phyloP scores from a whole-genome alignment of 345 rosid genomes.

The Heritiera littoralis region DNA sequence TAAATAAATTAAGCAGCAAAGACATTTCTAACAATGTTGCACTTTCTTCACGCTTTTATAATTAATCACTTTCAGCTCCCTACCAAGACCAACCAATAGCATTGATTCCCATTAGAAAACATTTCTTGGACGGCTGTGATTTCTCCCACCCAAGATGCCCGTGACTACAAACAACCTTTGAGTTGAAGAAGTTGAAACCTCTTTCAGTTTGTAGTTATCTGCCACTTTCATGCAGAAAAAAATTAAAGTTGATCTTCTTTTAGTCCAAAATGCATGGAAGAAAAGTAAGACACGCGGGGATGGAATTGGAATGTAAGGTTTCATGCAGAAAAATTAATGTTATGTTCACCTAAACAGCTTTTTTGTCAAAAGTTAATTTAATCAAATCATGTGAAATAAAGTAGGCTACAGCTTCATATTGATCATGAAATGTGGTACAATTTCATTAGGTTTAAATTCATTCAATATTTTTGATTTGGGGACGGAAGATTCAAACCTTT shows the following conservation, averaged over 20 bases:
- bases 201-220: neutral
- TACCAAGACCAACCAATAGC: neutral
- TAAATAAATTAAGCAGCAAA: neutral
- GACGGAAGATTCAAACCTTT: no score
- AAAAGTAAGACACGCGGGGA: neutral
- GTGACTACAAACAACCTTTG: neutral
- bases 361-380: neutral
- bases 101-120: neutral
- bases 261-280: neutral
- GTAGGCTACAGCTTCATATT: neutral
- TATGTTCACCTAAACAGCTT: neutral
- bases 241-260: neutral
- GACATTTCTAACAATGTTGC: neutral
- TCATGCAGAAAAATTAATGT: neutral
- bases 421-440: neutral
- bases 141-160: neutral
- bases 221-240: neutral
- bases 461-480: no score
- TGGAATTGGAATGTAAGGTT: neutral
- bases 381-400: slow-evolving; percentile 1
- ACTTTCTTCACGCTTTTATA: neutral
- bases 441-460: neutral
- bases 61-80: neutral
- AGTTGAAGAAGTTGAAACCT: slow-evolving; percentile 5
- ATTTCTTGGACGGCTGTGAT: slow-evolving; percentile 8